Percentiles rank a stretch among this genome's conserved stretches.
phyloP scores from a whole-genome alignment of 805 yeast species.

The Peterozyma toletana region DNA sequence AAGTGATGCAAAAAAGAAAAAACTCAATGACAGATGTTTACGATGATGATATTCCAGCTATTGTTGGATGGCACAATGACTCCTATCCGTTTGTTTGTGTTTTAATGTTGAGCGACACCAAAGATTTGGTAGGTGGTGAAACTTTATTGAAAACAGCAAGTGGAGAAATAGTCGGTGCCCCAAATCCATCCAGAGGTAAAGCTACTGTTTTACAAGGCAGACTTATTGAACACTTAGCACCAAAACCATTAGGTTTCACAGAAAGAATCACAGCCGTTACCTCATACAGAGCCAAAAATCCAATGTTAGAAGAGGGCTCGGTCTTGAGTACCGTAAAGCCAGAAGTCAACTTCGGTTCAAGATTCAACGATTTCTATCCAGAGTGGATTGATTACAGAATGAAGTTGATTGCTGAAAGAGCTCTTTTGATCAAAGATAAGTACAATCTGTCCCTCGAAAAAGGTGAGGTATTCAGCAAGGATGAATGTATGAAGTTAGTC shows the following conservation, averaged over 20 bases:
- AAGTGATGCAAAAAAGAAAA: conserved; percentile 15
- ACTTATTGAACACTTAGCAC: conserved; percentile 36
- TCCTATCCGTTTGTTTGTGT: conserved; percentile 63
- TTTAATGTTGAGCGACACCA: conserved; percentile 53
- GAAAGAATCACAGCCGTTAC: conserved; percentile 38
- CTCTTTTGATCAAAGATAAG: conserved; percentile 17
- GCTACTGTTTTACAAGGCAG: conserved; percentile 45
- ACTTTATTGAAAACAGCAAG: conserved; percentile 43
- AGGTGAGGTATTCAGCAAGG: conserved; percentile 28
- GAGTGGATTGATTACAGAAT: conserved; percentile 32
- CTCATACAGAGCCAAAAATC: conserved; percentile 32
- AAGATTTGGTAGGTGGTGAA: conserved; percentile 55
- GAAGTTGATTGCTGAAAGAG: conserved; percentile 25
- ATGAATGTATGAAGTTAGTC: conserved; percentile 23
- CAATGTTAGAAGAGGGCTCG: conserved; percentile 27
- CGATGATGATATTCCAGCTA: conserved; percentile 38
- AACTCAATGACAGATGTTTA: conserved; percentile 15
- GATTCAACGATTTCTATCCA: conserved; percentile 30
- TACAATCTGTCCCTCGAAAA: conserved; percentile 14
- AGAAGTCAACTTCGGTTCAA: conserved; percentile 25
- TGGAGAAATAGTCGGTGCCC: conserved; percentile 22
- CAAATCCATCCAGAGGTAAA: conserved; percentile 41
- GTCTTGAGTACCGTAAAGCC: conserved; percentile 35
- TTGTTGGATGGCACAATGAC: conserved; percentile 59
- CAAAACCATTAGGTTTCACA: conserved; percentile 30